Evolutionary conservation across 2,329 filamentous ascomycete species (phyloP).

Genomic region (Pseudopyricularia javanii): DNA sequence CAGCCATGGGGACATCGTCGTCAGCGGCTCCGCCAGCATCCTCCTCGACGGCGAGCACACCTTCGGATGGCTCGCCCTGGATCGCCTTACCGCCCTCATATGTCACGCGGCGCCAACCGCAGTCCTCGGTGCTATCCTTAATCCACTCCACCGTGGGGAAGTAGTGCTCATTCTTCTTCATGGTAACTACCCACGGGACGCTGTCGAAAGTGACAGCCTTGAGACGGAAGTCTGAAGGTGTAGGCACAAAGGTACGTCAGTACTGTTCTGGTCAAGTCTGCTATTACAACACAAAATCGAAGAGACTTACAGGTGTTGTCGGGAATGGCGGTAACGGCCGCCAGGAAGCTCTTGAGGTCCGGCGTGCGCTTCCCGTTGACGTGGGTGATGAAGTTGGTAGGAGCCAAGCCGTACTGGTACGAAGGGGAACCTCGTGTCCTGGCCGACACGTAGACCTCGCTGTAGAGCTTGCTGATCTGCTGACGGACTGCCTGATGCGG

Average conservation of each 20-base stretch:
- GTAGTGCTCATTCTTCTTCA: conserved; percentile 99
- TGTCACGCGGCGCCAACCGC: conserved; percentile 51
- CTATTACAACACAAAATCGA: neutral
- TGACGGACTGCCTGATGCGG: conserved; percentile 94
- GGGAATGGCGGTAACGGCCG: conserved; percentile 73
- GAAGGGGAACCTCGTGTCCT: conserved; percentile 71
- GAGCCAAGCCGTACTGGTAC: conserved; percentile 83
- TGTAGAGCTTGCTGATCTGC: conserved; percentile 93
- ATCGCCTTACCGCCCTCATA: conserved; percentile 44
- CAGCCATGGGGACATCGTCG: conserved; percentile 5
- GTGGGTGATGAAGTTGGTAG: conserved; percentile 94
- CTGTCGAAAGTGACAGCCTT: conserved; percentile 98
- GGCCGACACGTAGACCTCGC: conserved; percentile 90
- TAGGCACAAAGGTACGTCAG: neutral
- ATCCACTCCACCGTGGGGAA: conserved; percentile 61
- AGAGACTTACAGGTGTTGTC: conserved; percentile 75
- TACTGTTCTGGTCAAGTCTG: neutral
- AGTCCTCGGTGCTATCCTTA: conserved; percentile 46
- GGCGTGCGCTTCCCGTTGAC: conserved; percentile 83
- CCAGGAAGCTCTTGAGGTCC: conserved; percentile 69
- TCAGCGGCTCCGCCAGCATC: conserved; percentile 27
- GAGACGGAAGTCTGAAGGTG: conserved; percentile 65
- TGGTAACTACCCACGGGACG: conserved; percentile 97
- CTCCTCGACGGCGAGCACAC: conserved; percentile 26
- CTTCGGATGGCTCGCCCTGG: conserved; percentile 40